Evolutionary conservation across 2,329 filamentous ascomycete species (phyloP).

Genomic region (Verticillium longisporum): DNA sequence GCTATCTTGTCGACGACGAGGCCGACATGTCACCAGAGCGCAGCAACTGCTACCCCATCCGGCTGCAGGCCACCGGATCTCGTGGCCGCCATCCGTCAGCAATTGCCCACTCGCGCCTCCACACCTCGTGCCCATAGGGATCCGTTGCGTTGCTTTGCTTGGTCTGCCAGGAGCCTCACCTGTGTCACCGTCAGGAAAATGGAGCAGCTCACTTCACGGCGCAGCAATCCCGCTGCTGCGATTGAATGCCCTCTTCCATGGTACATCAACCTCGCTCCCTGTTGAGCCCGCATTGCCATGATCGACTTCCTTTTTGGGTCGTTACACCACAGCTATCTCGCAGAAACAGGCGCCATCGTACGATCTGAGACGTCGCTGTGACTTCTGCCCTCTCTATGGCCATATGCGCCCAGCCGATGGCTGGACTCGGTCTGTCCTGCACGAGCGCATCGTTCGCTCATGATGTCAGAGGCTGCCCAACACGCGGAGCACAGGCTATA

Average conservation of each 20-base stretch:
- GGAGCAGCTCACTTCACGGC: neutral
- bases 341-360: neutral
- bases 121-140: no score
- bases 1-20: neutral
- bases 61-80: neutral
- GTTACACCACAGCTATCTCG: neutral
- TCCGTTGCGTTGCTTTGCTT: neutral
- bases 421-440: neutral
- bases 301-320: neutral
- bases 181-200: no score
- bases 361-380: neutral
- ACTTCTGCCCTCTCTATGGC: neutral
- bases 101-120: no score
- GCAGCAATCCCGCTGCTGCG: neutral
- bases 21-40: neutral
- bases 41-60: neutral
- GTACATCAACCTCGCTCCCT: neutral
- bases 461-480: conserved; percentile 2
- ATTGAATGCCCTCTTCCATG: neutral
- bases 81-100: neutral
- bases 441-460: neutral
- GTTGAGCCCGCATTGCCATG: neutral
- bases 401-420: neutral
- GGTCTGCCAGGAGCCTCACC: no score
- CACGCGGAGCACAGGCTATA: no score